Evolutionary conservation across 179 eudicot species (phyloP).

Genomic region (Sideroxylon spinosum): DNA sequence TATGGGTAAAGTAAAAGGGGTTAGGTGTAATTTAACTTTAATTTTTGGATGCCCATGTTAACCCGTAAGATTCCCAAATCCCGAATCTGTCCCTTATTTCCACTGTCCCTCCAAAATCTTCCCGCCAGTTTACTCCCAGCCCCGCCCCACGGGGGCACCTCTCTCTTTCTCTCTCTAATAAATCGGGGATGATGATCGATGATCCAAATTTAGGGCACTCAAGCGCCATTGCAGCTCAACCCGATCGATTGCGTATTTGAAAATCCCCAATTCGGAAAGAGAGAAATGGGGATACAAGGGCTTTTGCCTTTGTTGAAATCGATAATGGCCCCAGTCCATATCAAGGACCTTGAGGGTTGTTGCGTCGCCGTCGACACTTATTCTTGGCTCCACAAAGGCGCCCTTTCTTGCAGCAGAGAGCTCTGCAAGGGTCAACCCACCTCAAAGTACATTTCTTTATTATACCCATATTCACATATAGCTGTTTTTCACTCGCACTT

Average conservation of each 20-base stretch:
- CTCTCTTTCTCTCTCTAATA: neutral
- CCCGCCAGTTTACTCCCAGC: slow-evolving; percentile 2
- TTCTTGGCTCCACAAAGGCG: slow-evolving; percentile 99
- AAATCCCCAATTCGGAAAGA: neutral
- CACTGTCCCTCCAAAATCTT: neutral
- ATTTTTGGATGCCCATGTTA: no score
- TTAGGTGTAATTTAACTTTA: no score
- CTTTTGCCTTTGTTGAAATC: slow-evolving; percentile 85
- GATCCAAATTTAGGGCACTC: neutral
- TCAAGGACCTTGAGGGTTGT: slow-evolving; percentile 68
- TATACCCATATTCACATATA: neutral
- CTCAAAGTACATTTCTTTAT: slow-evolving; percentile 43
- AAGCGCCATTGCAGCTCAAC: neutral
- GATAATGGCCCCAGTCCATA: slow-evolving; percentile 71
- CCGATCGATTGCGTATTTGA: neutral
- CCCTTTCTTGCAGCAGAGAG: slow-evolving; percentile 85
- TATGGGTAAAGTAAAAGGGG: no score
- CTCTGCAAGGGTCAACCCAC: slow-evolving; percentile 86
- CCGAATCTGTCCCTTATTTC: no score
- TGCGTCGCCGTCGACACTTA: slow-evolving; percentile 89
- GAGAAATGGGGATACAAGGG: slow-evolving; percentile 82
- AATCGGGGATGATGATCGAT: neutral
- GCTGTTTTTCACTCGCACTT: neutral
- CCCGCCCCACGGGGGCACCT: neutral
- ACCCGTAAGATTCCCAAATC: no score